phyloP scores from a whole-genome alignment of 129 eudicot species.

The Apium graveolens region DNA sequence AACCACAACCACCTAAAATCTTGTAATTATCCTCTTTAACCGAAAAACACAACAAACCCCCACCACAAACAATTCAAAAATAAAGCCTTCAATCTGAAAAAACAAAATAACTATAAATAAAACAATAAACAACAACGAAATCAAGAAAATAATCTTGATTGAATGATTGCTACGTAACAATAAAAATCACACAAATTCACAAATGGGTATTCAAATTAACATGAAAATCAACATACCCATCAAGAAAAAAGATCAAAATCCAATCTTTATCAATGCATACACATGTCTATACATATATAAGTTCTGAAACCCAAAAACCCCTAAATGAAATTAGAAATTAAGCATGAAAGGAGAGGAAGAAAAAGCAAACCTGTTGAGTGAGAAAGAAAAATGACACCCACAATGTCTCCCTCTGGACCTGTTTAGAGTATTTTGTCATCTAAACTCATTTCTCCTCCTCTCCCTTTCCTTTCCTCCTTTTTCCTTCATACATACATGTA shows the following conservation, averaged over 20 bases:
- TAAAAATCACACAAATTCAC: neutral
- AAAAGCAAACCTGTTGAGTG: too few species aligned
- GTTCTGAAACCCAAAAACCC: conserved; percentile 14
- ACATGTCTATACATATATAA: neutral
- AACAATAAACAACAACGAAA: neutral
- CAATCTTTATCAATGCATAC: conserved; percentile 1
- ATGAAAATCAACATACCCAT: conserved; percentile 4
- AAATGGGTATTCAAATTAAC: neutral
- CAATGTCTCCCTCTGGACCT: too few species aligned
- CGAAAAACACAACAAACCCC: conserved; percentile 8
- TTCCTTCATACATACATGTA: too few species aligned
- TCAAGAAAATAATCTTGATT: neutral
- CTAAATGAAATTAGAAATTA: neutral
- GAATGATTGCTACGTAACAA: too few species aligned
- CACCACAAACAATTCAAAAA: conserved; percentile 4
- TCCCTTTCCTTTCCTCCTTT: too few species aligned
- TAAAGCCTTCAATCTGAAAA: neutral
- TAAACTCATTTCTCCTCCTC: too few species aligned
- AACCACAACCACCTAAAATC: neutral
- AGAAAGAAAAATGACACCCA: too few species aligned
- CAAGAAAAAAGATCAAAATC: neutral
- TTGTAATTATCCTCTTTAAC: conserved; percentile 1
- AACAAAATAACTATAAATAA: neutral
- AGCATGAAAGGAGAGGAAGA: neutral
- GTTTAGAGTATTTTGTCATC: too few species aligned